Percentiles rank a stretch among this genome's conserved stretches.
phyloP scores from a whole-genome alignment of 345 rosid genomes.

The Hypericum perforatum region DNA sequence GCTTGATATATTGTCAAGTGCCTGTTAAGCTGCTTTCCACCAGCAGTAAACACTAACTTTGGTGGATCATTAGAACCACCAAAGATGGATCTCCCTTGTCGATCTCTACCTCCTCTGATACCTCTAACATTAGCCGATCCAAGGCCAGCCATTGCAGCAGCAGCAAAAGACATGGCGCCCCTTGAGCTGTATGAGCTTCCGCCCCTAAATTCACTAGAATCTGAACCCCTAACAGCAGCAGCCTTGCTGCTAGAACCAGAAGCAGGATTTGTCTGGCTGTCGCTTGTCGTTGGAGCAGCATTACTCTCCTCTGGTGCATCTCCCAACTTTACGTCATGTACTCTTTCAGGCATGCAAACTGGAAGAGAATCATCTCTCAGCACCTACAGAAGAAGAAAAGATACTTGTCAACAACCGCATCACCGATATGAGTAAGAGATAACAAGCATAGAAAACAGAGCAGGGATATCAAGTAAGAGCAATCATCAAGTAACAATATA shows the following conservation, averaged over 20 bases:
- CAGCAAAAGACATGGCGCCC: constrained; percentile 96
- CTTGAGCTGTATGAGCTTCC: constrained; percentile 69
- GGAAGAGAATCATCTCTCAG: constrained; percentile 83
- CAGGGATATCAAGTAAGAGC: constrained; percentile 1
- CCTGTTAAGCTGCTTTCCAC: constrained; percentile 87
- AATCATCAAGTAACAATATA: not conserved
- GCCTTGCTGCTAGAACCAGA: constrained; percentile 82
- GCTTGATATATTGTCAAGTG: constrained; percentile 98
- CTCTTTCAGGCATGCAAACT: constrained; percentile 85
- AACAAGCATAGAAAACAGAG: too few relatives aligned
- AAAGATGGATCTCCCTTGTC: constrained; percentile 62
- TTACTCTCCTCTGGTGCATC: constrained; percentile 63
- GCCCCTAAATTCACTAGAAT: constrained; percentile 63
- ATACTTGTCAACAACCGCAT: not conserved
- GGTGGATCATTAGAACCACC: constrained; percentile 71
- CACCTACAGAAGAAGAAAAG: constrained; percentile 34
- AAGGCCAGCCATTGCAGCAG: constrained; percentile 98
- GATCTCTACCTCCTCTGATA: constrained; percentile 81
- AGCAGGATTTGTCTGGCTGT: constrained; percentile 48
- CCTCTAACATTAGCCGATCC: constrained; percentile 90
- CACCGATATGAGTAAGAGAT: too few relatives aligned
- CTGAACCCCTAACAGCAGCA: constrained; percentile 55
- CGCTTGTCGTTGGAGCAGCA: constrained; percentile 36
- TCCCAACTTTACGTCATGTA: constrained; percentile 88
- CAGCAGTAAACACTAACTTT: constrained; percentile 67